These are phyloP conservation scores for Niveomyces coronatus DNA, from an alignment of 2,329 filamentous ascomycete genomes.

Conservation along the genomic window DNA sequence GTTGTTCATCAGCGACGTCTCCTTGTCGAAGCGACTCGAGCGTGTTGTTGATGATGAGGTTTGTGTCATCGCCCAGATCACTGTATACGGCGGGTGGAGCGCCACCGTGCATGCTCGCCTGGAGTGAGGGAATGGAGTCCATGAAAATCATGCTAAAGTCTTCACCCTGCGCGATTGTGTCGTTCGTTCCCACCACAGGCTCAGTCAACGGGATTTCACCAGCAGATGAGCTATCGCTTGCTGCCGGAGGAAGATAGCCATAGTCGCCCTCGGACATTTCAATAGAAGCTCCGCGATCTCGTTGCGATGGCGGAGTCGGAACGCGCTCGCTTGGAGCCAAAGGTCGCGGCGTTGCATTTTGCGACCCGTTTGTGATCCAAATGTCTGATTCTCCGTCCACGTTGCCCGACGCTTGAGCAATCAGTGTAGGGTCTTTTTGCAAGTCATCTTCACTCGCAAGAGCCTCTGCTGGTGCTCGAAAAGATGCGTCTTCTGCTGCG, in stretches of 20 bases:
- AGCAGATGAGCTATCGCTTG: constrained; percentile 24
- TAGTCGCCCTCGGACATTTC: constrained; percentile 16
- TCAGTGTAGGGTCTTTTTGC: constrained; percentile 18
- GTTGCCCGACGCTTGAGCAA: constrained; percentile 4
- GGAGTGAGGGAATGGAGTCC: constrained; percentile 42
- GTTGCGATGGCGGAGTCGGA: not conserved
- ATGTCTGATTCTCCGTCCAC: constrained; percentile 31
- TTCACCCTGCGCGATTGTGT: constrained; percentile 40
- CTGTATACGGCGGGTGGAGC: constrained; percentile 24
- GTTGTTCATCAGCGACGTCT: constrained; percentile 12
- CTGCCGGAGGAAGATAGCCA: constrained; percentile 18
- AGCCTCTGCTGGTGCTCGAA: constrained; percentile 12
- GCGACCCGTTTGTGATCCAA: constrained; percentile 33
- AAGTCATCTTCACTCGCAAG: constrained; percentile 18
- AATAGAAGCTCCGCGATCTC: not conserved
- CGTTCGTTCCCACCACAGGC: constrained; percentile 18
- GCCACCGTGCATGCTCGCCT: constrained; percentile 27
- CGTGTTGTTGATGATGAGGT: constrained; percentile 44
- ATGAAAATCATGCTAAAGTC: constrained; percentile 52
- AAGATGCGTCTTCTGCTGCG: constrained; percentile 9
- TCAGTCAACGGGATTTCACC: constrained; percentile 19
- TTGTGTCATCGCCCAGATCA: constrained; percentile 46
- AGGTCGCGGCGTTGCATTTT: constrained; percentile 27
- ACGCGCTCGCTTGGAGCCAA: constrained; percentile 11
- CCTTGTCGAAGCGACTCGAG: constrained; percentile 38